These are phyloP conservation scores for Aspergillus ellipticus DNA, from an alignment of 495 filamentous ascomycete genomes.

Conservation along the genomic window DNA sequence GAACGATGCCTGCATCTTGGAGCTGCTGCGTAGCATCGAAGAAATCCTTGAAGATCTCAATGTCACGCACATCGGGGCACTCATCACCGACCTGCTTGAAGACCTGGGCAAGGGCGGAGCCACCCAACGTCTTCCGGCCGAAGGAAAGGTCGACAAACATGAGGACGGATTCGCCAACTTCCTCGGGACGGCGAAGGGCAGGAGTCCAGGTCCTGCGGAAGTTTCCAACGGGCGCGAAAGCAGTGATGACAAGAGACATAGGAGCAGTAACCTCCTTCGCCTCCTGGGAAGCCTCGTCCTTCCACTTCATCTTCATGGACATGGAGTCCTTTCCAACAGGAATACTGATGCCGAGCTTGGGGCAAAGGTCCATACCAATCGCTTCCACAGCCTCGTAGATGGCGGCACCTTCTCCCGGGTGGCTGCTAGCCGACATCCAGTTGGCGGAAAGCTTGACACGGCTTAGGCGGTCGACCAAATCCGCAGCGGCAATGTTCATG, in stretches of 20 bases:
- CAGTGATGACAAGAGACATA: slow-evolving; percentile 82
- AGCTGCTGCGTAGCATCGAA: slow-evolving; percentile 85
- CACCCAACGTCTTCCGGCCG: slow-evolving; percentile 75
- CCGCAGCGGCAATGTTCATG: slow-evolving; percentile 86
- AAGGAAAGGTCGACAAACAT: slow-evolving; percentile 87
- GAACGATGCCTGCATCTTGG: slow-evolving; percentile 80
- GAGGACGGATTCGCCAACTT: slow-evolving; percentile 84
- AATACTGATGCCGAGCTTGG: slow-evolving; percentile 81
- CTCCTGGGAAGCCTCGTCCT: slow-evolving; percentile 61
- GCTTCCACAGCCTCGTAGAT: slow-evolving; percentile 94
- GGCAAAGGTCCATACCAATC: slow-evolving; percentile 83
- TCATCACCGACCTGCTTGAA: slow-evolving; percentile 83
- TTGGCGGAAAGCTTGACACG: slow-evolving; percentile 88
- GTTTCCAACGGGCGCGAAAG: slow-evolving; percentile 79
- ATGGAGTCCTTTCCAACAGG: slow-evolving; percentile 98
- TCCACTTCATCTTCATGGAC: slow-evolving; percentile 98
- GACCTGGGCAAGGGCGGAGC: slow-evolving; percentile 89
- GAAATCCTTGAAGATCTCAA: slow-evolving; percentile 80
- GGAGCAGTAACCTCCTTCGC: slow-evolving; percentile 87
- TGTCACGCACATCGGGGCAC: slow-evolving; percentile 79
- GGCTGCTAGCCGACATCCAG: slow-evolving; percentile 96
- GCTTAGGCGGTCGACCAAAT: slow-evolving; percentile 70
- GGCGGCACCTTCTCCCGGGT: slow-evolving; percentile 89
- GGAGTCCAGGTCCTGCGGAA: slow-evolving; percentile 90
- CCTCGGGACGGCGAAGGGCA: slow-evolving; percentile 72